phyloP scores from a whole-genome alignment of 164 flowering plant genomes.

The Platanus orientalis region DNA sequence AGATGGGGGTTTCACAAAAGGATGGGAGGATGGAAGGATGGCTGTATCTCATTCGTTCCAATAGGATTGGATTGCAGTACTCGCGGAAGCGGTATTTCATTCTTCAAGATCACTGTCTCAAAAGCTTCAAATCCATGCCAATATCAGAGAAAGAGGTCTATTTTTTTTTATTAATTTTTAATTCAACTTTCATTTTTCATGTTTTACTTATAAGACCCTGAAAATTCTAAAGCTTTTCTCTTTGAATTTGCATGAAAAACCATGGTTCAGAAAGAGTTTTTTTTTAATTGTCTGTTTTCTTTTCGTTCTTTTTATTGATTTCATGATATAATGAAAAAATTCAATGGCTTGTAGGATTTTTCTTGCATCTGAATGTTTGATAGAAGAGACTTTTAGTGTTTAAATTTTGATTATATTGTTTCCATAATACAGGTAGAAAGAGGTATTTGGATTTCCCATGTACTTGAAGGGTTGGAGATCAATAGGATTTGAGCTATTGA shows the following conservation, averaged over 20 bases:
- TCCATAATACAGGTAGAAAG: neutral
- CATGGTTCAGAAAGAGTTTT: neutral
- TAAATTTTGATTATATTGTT: neutral
- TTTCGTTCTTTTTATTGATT: neutral
- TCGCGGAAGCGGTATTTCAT: constrained; percentile 75
- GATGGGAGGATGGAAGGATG: constrained; percentile 79
- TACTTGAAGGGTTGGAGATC: neutral
- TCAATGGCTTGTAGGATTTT: neutral
- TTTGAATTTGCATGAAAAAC: constrained; percentile 1
- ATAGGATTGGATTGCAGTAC: constrained; percentile 66
- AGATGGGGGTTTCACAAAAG: constrained; percentile 27
- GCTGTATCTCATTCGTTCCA: constrained; percentile 65
- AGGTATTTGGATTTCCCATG: neutral
- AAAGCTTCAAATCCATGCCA: constrained; percentile 61
- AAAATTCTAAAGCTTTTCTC: neutral
- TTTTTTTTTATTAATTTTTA: neutral
- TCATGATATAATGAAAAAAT: too few species aligned
- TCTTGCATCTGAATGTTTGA: neutral
- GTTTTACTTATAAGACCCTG: neutral
- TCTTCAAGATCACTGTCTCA: constrained; percentile 55
- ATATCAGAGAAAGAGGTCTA: constrained; percentile 46
- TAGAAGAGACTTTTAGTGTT: neutral
- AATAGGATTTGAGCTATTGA: neutral
- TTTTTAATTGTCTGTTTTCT: neutral
- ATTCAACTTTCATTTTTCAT: neutral